Conservation (phyloP, 2,329 filamentous ascomycete genomes). For the Fusarium bulbicola region DNA sequence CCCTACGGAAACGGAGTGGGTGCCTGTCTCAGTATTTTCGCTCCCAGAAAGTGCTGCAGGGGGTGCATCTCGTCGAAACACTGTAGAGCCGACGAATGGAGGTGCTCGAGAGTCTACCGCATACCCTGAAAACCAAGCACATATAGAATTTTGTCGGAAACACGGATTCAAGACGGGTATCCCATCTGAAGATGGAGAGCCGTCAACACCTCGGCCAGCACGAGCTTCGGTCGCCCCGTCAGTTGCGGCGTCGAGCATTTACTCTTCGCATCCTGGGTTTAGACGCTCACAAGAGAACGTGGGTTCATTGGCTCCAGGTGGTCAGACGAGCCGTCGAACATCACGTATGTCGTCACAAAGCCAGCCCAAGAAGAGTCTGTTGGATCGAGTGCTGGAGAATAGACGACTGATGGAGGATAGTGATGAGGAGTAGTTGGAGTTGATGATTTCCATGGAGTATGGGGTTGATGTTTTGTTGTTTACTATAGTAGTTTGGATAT, state of each 20-base stretch:
- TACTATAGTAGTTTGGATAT: conserved; percentile 6
- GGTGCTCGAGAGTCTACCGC: neutral
- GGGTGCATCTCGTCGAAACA: neutral
- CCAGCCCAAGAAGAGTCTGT: neutral
- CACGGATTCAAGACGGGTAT: neutral
- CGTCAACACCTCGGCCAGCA: neutral
- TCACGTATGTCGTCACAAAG: neutral
- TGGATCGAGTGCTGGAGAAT: neutral
- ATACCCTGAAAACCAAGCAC: conserved; percentile 3
- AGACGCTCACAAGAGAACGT: conserved; percentile 8
- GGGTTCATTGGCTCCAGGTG: neutral
- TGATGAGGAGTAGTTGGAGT: conserved; percentile 1
- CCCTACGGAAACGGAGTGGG: conserved; percentile 13
- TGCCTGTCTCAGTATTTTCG: conserved; percentile 14
- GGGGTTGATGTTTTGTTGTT: neutral
- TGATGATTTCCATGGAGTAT: neutral
- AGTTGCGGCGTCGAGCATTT: conserved; percentile 29
- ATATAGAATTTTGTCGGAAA: conserved; percentile 20
- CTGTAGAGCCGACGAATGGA: neutral
- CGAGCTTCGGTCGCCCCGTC: neutral
- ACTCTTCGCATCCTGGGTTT: conserved; percentile 30
- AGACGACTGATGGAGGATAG: neutral
- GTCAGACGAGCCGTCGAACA: neutral
- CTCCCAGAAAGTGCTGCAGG: neutral
- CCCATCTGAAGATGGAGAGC: neutral